phyloP scores from a whole-genome alignment of 164 flowering plant genomes.

The Sextonia rubra region DNA sequence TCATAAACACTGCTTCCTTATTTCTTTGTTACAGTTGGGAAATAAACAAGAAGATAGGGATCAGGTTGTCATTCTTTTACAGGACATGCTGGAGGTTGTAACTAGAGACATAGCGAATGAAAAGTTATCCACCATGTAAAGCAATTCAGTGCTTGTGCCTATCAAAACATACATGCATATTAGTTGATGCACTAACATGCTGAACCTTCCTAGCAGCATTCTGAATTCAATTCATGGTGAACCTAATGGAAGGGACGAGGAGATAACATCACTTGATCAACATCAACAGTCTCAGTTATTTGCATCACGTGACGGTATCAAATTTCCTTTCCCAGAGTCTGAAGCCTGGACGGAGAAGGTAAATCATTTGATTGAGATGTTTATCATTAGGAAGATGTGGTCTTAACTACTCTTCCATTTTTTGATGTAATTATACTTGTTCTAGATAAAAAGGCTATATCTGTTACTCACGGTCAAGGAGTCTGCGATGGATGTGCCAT shows the following conservation, averaged over 20 bases:
- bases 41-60: conserved; percentile 66
- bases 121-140: conserved; percentile 26
- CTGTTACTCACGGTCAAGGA: conserved; percentile 90
- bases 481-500: conserved; percentile 98
- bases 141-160: background rate
- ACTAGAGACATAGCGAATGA: conserved; percentile 88
- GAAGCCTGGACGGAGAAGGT: conserved; percentile 98
- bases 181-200: no score
- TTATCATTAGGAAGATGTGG: background rate
- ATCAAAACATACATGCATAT: no score
- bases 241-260: conserved; percentile 49
- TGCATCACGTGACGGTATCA: conserved; percentile 78
- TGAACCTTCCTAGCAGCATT: conserved; percentile 30
- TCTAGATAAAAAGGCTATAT: conserved; percentile 74
- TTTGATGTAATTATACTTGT: background rate
- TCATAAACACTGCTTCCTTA: background rate
- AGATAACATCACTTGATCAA: conserved; percentile 50
- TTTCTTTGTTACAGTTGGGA: conserved; percentile 36
- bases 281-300: conserved; percentile 57
- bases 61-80: conserved; percentile 81
- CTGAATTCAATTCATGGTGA: conserved; percentile 76
- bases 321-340: conserved; percentile 57
- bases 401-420: background rate
- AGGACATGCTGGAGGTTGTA: conserved; percentile 93
- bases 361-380: conserved; percentile 1